Evolutionary conservation across 345 rosid genomes (phyloP).

Genomic region (Raphanus sativus): DNA sequence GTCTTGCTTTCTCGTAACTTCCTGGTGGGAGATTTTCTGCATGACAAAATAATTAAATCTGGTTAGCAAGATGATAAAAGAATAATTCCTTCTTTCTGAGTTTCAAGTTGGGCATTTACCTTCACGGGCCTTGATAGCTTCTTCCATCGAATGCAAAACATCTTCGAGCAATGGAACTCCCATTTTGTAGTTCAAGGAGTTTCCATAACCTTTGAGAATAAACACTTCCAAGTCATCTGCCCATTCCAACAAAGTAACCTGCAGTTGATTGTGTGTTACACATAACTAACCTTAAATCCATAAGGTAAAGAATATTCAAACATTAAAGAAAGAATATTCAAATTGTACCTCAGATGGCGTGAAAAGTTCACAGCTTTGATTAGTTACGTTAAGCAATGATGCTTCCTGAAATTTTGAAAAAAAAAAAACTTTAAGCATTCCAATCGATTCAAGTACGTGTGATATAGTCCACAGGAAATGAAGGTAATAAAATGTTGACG

Average conservation of each 20-base stretch:
- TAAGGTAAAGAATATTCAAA: no score
- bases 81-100: no score
- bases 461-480: neutral
- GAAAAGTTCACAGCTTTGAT: constrained; percentile 89
- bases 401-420: constrained; percentile 68
- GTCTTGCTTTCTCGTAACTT: constrained; percentile 86
- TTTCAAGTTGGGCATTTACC: no score
- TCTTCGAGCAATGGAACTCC: constrained; percentile 88
- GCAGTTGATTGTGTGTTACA: no score
- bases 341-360: constrained; percentile 68
- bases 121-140: constrained; percentile 76
- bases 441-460: no score
- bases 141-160: constrained; percentile 81
- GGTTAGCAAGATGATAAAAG: neutral
- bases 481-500: neutral
- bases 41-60: neutral
- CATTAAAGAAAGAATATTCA: neutral
- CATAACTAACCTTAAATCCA: no score
- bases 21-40: constrained; percentile 75
- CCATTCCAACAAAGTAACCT: constrained; percentile 97
- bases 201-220: constrained; percentile 82
- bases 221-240: constrained; percentile 82
- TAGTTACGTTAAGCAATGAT: constrained; percentile 73
- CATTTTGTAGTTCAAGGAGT: constrained; percentile 80
- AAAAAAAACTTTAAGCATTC: no score